phyloP scores from a whole-genome alignment of 441 rosid species.

The Cnidoscolus chayamansa region DNA sequence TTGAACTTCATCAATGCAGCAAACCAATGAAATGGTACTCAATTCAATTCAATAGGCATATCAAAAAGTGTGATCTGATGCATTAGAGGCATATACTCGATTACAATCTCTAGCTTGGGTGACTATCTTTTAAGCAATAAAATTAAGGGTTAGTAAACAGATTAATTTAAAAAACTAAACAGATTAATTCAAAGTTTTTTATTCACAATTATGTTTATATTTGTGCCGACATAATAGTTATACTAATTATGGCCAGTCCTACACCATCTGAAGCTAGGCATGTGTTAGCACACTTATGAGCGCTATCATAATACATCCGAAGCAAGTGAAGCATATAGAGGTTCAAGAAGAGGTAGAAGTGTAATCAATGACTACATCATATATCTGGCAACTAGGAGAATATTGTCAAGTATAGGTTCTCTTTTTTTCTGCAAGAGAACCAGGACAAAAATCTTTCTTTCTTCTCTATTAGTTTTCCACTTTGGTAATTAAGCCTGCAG shows the following conservation, averaged over 20 bases:
- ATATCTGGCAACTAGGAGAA: background rate
- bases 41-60: constrained; percentile 10
- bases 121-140: background rate
- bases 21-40: constrained; percentile 9
- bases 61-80: background rate
- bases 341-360: background rate
- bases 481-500: background rate
- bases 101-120: background rate
- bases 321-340: background rate
- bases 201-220: background rate
- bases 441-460: no score
- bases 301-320: background rate
- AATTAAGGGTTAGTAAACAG: background rate
- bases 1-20: constrained; percentile 69
- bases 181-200: background rate
- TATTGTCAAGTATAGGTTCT: no score
- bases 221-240: background rate
- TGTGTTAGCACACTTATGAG: background rate
- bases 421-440: no score
- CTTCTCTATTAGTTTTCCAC: no score
- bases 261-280: background rate
- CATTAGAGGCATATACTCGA: background rate
- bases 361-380: background rate
- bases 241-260: background rate
- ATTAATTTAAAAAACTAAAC: background rate